Percentiles rank a stretch among this genome's conserved stretches.
These are phyloP conservation scores for Sarocladium kiliense DNA, from an alignment of 2,329 filamentous ascomycete species.

Conservation along the genomic window DNA sequence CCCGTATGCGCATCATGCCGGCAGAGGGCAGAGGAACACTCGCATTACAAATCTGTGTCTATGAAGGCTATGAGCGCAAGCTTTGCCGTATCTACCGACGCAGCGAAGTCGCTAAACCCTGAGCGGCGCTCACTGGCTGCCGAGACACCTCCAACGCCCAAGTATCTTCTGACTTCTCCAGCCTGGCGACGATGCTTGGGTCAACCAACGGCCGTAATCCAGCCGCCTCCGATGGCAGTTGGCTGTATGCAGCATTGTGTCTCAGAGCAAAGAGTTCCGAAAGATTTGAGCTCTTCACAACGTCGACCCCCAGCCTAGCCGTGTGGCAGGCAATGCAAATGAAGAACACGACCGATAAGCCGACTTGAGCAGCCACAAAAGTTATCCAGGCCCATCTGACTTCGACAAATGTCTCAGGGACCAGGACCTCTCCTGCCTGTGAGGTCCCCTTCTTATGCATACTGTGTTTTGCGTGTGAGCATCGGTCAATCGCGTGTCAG, in stretches of 20 bases:
- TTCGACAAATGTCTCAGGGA: constrained; percentile 11
- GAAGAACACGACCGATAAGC: constrained; percentile 11
- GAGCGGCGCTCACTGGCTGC: not conserved
- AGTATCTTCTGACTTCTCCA: not conserved
- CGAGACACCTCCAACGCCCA: not conserved
- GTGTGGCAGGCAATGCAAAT: constrained; percentile 10
- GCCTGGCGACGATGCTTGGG: not conserved
- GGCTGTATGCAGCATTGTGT: constrained; percentile 22
- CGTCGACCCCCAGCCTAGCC: constrained; percentile 11
- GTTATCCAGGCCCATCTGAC: constrained; percentile 16
- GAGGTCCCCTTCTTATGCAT: not conserved
- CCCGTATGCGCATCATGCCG: not conserved
- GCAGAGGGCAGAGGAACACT: not conserved
- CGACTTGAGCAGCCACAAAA: constrained; percentile 13
- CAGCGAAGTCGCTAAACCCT: not conserved
- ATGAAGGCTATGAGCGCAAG: not conserved
- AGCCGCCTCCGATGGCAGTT: not conserved
- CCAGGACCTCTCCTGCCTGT: constrained; percentile 2
- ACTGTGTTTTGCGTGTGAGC: not conserved
- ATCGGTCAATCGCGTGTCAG: not conserved
- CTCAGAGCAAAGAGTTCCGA: constrained; percentile 11
- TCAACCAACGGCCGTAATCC: not conserved
- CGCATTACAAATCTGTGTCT: not conserved
- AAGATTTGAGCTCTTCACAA: constrained; percentile 14
- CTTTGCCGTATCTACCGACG: not conserved